Evolutionary conservation across 306 rosid genomes (phyloP).

Genomic region (Sesbania bispinosa): DNA sequence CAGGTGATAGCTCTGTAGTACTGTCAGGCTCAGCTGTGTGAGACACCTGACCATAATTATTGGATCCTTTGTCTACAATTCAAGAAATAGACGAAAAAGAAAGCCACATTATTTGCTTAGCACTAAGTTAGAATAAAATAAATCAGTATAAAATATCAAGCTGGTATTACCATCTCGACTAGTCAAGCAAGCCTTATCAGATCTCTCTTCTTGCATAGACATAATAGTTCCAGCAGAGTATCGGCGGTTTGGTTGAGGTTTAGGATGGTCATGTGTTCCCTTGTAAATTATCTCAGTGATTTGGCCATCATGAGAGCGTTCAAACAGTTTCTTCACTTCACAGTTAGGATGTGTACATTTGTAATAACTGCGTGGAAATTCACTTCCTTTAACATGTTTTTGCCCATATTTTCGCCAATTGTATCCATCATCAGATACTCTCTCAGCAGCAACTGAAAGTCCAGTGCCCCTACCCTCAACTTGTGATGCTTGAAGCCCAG

Average conservation of each 20-base stretch:
- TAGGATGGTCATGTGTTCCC: constrained; percentile 98
- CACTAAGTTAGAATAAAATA: neutral
- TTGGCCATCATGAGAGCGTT: constrained; percentile 94
- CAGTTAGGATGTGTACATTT: constrained; percentile 97
- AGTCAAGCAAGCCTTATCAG: constrained; percentile 63
- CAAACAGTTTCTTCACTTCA: constrained; percentile 97
- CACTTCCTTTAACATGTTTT: constrained; percentile 96
- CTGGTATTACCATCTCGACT: constrained; percentile 67
- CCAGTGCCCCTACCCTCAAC: constrained; percentile 60
- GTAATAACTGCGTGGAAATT: constrained; percentile 98
- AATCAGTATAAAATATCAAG: constrained; percentile 20
- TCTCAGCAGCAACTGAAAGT: constrained; percentile 49
- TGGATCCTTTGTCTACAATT: constrained; percentile 51
- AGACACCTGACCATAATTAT: constrained; percentile 54
- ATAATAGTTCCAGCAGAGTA: constrained; percentile 58
- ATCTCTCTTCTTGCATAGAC: constrained; percentile 68
- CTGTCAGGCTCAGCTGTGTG: constrained; percentile 59
- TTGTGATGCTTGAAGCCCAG: constrained; percentile 62
- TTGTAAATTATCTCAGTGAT: constrained; percentile 94
- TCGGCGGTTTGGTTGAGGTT: constrained; percentile 93
- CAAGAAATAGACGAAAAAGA: constrained; percentile 26
- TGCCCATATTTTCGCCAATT: constrained; percentile 99
- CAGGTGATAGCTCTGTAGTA: constrained; percentile 65
- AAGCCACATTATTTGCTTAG: constrained; percentile 9
- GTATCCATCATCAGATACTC: constrained; percentile 88